Percentiles rank a stretch among this genome's conserved stretches.
Conservation (phyloP, 805 yeast genomes). For the Clavispora vitiphila region DNA sequence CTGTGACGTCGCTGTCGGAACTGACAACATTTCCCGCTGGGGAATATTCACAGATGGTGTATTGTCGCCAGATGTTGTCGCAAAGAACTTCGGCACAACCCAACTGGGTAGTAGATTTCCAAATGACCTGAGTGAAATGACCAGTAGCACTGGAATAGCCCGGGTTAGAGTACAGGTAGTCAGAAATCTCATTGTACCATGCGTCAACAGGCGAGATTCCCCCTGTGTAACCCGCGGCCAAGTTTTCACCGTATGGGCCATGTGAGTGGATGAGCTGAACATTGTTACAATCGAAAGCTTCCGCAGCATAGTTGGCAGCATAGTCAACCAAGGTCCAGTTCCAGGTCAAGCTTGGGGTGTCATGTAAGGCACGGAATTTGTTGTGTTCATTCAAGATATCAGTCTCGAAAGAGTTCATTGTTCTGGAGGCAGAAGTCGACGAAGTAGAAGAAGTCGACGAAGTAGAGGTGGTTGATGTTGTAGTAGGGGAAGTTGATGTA, state of each 20-base stretch:
- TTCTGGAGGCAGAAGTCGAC: conserved; percentile 2
- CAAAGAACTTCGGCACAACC: conserved; percentile 63
- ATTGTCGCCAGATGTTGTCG: conserved; percentile 47
- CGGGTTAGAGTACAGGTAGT: conserved; percentile 50
- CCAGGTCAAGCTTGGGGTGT: conserved; percentile 29
- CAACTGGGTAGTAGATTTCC: conserved; percentile 55
- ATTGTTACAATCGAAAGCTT: conserved; percentile 46
- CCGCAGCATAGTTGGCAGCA: conserved; percentile 44
- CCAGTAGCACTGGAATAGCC: conserved; percentile 56
- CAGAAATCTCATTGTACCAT: conserved; percentile 65
- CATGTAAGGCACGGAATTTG: conserved; percentile 32
- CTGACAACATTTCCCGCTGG: conserved; percentile 48
- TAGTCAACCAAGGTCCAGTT: conserved; percentile 27
- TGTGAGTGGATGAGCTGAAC: conserved; percentile 60
- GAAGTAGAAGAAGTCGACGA: background rate
- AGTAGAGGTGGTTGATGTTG: conserved; percentile 1
- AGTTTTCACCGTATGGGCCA: conserved; percentile 71
- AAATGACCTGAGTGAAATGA: conserved; percentile 74
- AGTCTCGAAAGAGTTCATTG: conserved; percentile 18
- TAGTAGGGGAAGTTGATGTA: conserved; percentile 17
- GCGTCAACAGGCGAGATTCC: conserved; percentile 58
- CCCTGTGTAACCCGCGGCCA: conserved; percentile 63
- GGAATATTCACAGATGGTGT: conserved; percentile 68
- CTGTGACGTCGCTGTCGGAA: conserved; percentile 25
- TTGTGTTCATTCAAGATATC: conserved; percentile 34